Conservation (phyloP, 768 basidiomycete genomes). For the Daedalea quercina region DNA sequence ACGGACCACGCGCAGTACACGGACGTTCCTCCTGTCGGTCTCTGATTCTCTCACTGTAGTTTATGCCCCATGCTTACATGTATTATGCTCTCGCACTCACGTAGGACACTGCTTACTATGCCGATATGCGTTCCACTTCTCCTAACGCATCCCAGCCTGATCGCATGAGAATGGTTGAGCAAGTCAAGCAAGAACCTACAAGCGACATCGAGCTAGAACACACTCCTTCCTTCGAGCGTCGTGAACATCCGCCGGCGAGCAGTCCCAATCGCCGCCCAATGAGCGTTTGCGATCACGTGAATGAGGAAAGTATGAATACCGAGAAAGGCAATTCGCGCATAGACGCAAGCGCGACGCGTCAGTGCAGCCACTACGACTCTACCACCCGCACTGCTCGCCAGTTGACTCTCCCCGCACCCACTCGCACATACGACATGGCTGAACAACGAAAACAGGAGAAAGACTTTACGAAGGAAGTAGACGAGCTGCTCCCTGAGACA, state of each 20-base stretch:
- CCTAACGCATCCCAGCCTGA: background rate
- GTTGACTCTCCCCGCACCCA: constrained; percentile 14
- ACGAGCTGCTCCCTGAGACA: constrained; percentile 64
- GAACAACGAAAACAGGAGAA: constrained; percentile 81
- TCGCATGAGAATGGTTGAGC: no score
- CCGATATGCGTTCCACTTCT: constrained; percentile 7
- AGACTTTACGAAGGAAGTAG: constrained; percentile 83
- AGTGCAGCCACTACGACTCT: constrained; percentile 19
- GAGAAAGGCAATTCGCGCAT: constrained; percentile 12
- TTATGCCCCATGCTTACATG: constrained; percentile 33
- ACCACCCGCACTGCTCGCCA: constrained; percentile 8
- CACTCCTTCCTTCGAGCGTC: no score
- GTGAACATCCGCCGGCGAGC: no score
- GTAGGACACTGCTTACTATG: constrained; percentile 28
- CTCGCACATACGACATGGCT: constrained; percentile 52
- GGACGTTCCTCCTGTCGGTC: constrained; percentile 41
- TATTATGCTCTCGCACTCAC: constrained; percentile 40
- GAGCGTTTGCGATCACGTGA: constrained; percentile 10
- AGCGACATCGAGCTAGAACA: no score
- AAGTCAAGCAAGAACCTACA: no score
- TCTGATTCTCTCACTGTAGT: constrained; percentile 32
- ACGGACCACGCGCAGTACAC: constrained; percentile 3
- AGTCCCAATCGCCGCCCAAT: no score
- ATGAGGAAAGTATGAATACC: constrained; percentile 1
- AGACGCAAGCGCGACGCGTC: constrained; percentile 29